Evolutionary conservation across 495 filamentous ascomycete species (phyloP).

Genomic region (Aspergillus mulundensis): DNA sequence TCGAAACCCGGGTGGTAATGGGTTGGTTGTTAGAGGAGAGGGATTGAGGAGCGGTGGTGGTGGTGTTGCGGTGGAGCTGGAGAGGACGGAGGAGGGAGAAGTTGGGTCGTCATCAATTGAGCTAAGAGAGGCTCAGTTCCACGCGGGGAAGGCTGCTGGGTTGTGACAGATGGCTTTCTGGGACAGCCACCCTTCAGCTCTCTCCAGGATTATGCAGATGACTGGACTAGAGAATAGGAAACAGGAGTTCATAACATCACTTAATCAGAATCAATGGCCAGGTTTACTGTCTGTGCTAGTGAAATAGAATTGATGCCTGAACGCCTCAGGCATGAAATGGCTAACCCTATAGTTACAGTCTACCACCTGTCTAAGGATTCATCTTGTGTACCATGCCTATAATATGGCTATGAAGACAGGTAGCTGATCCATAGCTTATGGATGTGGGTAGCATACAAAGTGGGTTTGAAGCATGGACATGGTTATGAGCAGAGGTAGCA

Average conservation of each 20-base stretch:
- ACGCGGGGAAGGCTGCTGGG: conserved; percentile 4
- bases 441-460: too few relatives aligned
- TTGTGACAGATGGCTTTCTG: conserved; percentile 1
- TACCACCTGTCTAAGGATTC: too few relatives aligned
- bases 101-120: conserved; percentile 4
- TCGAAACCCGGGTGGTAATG: background rate
- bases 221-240: too few relatives aligned
- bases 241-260: too few relatives aligned
- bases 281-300: too few relatives aligned
- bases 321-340: background rate
- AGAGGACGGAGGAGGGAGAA: background rate
- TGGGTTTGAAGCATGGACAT: too few relatives aligned
- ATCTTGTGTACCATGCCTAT: too few relatives aligned
- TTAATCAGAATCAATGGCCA: too few relatives aligned
- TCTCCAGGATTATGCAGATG: background rate
- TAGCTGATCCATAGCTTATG: too few relatives aligned
- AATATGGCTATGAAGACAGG: too few relatives aligned
- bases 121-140: background rate
- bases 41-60: background rate
- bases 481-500: too few relatives aligned
- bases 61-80: background rate
- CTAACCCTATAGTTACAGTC: too few relatives aligned
- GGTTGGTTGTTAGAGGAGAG: background rate
- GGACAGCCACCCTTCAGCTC: background rate
- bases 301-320: background rate